Base-by-base conservation (phyloP, 179 eudicot genomes). In the Spergularia azorica region DNA sequence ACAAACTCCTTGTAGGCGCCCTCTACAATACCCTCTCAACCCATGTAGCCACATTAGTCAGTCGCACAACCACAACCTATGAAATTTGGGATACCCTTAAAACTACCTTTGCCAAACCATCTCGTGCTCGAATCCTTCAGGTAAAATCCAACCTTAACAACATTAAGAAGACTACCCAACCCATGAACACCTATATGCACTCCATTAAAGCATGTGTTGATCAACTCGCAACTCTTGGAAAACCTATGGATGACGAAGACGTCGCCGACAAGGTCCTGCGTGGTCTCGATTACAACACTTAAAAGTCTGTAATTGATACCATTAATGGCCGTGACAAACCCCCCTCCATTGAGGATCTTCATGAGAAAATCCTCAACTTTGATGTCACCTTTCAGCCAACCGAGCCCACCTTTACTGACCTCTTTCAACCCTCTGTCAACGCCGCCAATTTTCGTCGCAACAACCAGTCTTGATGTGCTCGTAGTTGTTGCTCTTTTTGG, bases 271-370 rank as follows among this genome's bases (percentile, higher is more conserved):
- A 26, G 13, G 13, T 63, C 9, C 67, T 20, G 1, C 15, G 7
- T 18, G 62, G 62, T 1, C 73, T 51, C 17, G 43, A 70, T 5
- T 70, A 70, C 32, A 61, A 51, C 0, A 14, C 51, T 0, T 74
- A 63, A 8, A 52, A 74, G 51, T 6, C 77, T 0, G 14, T 74
- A 6, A 74, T 63, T 8, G 61, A 74, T 2, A 50, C 46, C 8
- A n/a, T 79, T 0, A 66, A 61, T n/a, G 74, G 73, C 3, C 62
- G 63, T 11, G 78, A 73, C n/a, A 67, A 51, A 0, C 63, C 74
- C 0, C 32, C 32, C 1, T 26, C 32, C 32, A 1, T 26, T 26
- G 32, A 26, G 32, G 32, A 26, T 26, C 32, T 26, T 26, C 32
- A 26, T 26, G 32, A 26, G 32, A 26, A 26, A 26, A 1, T 26